Conservation (phyloP, 768 basidiomycete species). For the Agaricus bisporus region DNA sequence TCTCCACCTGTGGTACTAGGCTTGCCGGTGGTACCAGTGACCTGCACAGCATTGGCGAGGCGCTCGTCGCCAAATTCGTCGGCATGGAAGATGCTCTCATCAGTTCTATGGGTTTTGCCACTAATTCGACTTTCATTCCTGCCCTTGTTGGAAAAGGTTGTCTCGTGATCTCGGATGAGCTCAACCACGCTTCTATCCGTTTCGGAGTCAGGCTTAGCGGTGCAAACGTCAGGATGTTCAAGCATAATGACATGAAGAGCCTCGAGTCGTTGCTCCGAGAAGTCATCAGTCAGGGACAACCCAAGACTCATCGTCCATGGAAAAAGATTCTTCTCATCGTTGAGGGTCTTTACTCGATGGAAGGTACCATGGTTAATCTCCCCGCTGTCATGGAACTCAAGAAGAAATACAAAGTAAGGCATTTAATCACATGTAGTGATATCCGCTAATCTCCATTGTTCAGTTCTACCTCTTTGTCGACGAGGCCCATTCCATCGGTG, state of each 20-base stretch:
- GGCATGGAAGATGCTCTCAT: constrained; percentile 89
- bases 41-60: constrained; percentile 74
- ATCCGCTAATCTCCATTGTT: not conserved
- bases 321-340: constrained; percentile 95
- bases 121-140: constrained; percentile 90
- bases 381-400: constrained; percentile 83
- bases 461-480: constrained; percentile 96
- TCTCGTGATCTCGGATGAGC: constrained; percentile 93
- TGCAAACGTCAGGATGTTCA: constrained; percentile 88
- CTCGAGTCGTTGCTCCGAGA: constrained; percentile 81
- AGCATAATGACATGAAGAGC: constrained; percentile 89
- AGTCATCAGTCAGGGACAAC: constrained; percentile 94
- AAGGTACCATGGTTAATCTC: constrained; percentile 88
- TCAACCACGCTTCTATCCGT: constrained; percentile 94
- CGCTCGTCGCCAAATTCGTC: constrained; percentile 83
- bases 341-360: constrained; percentile 97
- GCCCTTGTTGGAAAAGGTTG: constrained; percentile 88
- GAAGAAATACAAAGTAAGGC: constrained; percentile 86
- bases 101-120: constrained; percentile 95
- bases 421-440: not conserved
- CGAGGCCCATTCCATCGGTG: constrained; percentile 97
- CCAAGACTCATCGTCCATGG: constrained; percentile 98
- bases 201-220: constrained; percentile 88
- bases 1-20: constrained; percentile 70
- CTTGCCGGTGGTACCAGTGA: constrained; percentile 85